Evolutionary conservation across 495 filamentous ascomycete genomes (phyloP).

Genomic region (Penicillium pulvis): DNA sequence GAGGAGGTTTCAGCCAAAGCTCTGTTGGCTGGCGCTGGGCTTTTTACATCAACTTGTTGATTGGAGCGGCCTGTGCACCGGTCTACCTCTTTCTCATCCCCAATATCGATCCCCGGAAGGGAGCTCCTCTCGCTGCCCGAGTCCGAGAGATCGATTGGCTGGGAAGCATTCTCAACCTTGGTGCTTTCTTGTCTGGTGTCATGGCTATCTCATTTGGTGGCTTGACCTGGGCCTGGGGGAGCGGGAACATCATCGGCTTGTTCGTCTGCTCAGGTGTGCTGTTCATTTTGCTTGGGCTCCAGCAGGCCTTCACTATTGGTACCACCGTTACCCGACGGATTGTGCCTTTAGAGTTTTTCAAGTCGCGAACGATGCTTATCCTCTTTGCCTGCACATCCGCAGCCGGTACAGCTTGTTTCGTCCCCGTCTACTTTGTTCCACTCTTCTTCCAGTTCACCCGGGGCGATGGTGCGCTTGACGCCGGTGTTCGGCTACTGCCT

Average conservation of each 20-base stretch:
- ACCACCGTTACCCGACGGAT: background rate
- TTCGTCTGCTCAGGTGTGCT: background rate
- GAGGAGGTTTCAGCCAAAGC: constrained; percentile 10
- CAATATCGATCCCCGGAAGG: background rate
- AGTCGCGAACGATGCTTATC: background rate
- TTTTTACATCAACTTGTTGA: constrained; percentile 20
- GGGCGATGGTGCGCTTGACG: background rate
- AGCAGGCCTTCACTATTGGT: background rate
- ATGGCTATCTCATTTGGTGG: background rate
- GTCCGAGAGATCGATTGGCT: background rate
- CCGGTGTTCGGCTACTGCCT: background rate
- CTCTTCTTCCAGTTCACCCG: background rate
- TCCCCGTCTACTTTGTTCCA: background rate
- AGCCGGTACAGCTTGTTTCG: background rate
- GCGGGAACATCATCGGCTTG: background rate
- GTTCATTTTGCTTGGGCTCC: background rate
- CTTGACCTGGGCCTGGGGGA: background rate
- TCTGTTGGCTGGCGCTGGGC: constrained; percentile 15
- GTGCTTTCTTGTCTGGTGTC: background rate
- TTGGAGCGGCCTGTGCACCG: constrained; percentile 2
- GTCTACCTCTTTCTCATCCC: background rate
- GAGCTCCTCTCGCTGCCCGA: background rate
- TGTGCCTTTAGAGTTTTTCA: background rate
- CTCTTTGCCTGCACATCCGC: background rate
- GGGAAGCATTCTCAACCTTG: background rate